Evolutionary conservation across 805 yeast species (phyloP), one percentile per base, ranked within the genome.

Genomic region (Nadsonia fulvescens): DNA sequence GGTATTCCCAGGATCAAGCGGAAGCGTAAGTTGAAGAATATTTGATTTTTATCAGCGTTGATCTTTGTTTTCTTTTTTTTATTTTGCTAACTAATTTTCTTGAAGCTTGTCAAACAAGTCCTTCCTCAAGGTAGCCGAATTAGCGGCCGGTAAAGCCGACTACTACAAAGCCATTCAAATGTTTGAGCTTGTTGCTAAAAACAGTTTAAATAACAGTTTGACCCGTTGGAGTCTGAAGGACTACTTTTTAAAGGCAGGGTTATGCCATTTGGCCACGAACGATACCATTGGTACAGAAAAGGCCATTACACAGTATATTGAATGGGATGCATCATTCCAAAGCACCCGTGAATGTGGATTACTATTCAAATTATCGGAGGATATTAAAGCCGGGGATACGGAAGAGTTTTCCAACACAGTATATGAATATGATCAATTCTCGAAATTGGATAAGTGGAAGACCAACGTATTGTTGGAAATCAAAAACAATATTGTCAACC

Each of bases 141-240:
- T 89, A 38, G 63, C 71, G 28, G 92, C 93, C 10, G 52, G 73
- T 32, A 61, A 62, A 29, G 83, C 72, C n/a, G 64, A 76, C 31
- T 83, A 75, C 46, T 46, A 63, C 12, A 66, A 66, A 34, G 94
- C 96, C 1, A 66, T 79, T 22, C 71, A 68, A 29, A 62, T 68
- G 25, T 89, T 74, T 44, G 89, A 81, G 42, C 61, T 62, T 32
- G 70, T 89, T 17, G 89, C 86, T 16, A 68, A 72, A 45, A 74
- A 67, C 37, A 68, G 79, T 40, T 45, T 77, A 28, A 73, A 72
- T 35, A 81, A 74, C 49, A 68, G 65, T 37, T 56, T 82, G 34
- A 66, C 86, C 20, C 75, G 70, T 52, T 89, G 95, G 95, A 72
- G 81, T 27, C 59, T 89, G 44, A 89, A 89, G 50, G 98, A 89